Evolutionary conservation across 2,329 filamentous ascomycete species (phyloP).

Genomic region (Penicillium palitans): DNA sequence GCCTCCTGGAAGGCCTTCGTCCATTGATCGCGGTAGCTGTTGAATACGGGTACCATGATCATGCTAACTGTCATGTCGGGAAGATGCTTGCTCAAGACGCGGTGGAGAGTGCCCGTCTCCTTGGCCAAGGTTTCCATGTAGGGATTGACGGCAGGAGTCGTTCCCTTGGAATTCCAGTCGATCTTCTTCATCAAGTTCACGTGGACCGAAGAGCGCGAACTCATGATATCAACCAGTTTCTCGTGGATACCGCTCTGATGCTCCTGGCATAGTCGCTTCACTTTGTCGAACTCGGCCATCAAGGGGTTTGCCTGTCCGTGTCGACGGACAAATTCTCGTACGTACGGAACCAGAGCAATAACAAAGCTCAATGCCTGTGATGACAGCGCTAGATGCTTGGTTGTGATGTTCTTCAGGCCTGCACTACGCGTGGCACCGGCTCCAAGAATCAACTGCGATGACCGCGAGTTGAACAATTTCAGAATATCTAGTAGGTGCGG

Average conservation of each 20-base stretch:
- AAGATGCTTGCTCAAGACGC: constrained; percentile 78
- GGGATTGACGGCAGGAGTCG: constrained; percentile 54
- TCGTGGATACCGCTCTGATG: constrained; percentile 89
- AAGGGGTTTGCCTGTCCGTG: constrained; percentile 60
- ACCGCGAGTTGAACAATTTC: constrained; percentile 91
- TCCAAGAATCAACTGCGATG: constrained; percentile 93
- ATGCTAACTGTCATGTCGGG: constrained; percentile 72
- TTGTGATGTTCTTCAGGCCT: constrained; percentile 93
- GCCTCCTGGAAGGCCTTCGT: constrained; percentile 68
- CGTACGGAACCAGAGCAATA: constrained; percentile 80
- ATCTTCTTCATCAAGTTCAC: constrained; percentile 72
- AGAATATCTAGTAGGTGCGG: constrained; percentile 79
- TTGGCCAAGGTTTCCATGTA: constrained; percentile 88
- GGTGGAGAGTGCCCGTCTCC: constrained; percentile 80
- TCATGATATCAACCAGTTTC: constrained; percentile 92
- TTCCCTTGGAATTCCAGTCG: constrained; percentile 65
- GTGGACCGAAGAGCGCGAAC: constrained; percentile 69
- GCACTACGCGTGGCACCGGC: constrained; percentile 87
- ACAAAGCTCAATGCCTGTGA: constrained; percentile 87
- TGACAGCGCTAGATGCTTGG: constrained; percentile 88
- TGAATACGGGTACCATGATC: constrained; percentile 85
- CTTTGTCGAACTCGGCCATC: constrained; percentile 85
- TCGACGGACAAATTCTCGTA: constrained; percentile 86
- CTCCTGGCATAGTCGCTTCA: constrained; percentile 79
- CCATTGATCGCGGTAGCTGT: constrained; percentile 77